Evolutionary conservation across 2,329 filamentous ascomycete species (phyloP), one percentile per base, ranked within the genome.

Genomic region (Clonostachys rosea): DNA sequence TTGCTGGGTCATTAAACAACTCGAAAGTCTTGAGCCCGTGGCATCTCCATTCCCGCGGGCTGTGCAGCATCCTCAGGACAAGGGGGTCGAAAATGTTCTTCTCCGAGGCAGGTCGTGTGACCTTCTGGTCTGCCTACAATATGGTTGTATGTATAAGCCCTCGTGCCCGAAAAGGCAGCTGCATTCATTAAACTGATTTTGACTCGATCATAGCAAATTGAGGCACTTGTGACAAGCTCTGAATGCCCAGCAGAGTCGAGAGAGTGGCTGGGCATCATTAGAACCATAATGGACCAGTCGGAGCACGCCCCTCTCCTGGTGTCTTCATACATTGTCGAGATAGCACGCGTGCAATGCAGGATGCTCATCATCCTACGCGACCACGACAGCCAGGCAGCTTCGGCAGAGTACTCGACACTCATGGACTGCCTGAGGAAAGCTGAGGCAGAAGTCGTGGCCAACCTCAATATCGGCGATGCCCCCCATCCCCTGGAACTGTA

Each of bases 101-200:
- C 37, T 59, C 50, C 2, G n/a, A 7, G 2, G 43, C 39, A 3
- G 60, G 59, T 6, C 60, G 68, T 5, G 52, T 52, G 13, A 58
- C 61, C 3, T 70, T 70, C 47, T 70, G 68, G 68, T 58, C 64
- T 10, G 59, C 63, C 18, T 68, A 58, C 36, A 69, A 61, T 47
- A 60, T 70, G 51, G 57, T 70, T 42, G 67, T 70, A 51, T 18
- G 64, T 61, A 3, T 13, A 9, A 14, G 43, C 16, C 14, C 44
- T 41, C n/a, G 2, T 3, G 7, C 13, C 24, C 16, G 40, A 9
- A 5, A n/a, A 18, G 33, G n/a, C 18, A 41, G 10, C 24, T 30
- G 9, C 24, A 10, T 9, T 30, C 24, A 30, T 30, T 30, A 2
- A 10, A 30, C 24, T 30, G 24, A 30, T 10, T 6, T 10, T 30